Evolutionary conservation across 139 green algal genomes (phyloP).

Genomic region (Desmodesmus armatus): DNA sequence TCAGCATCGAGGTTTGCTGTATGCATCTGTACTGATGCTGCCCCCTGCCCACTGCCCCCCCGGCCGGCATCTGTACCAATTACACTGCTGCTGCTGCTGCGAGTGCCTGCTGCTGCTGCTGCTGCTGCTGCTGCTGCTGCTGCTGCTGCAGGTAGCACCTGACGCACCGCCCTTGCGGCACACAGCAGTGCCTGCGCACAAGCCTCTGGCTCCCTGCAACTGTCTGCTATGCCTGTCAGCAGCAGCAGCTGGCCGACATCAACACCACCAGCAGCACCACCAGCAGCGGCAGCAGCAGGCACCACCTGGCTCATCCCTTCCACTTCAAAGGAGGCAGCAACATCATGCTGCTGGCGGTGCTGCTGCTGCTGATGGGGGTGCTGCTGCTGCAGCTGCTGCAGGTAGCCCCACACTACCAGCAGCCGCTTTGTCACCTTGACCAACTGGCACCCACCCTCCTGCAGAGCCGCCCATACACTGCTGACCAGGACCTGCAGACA

Average conservation of each 20-base stretch:
- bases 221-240: not conserved
- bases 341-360: constrained; percentile 44
- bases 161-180: not conserved
- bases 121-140: constrained; percentile 16
- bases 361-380: constrained; percentile 31
- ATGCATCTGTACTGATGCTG: too few species aligned
- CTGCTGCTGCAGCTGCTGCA: constrained; percentile 42
- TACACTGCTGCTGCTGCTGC: not conserved
- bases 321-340: constrained; percentile 60
- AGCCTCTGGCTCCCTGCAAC: too few species aligned
- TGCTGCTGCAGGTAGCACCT: not conserved
- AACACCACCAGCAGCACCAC: not conserved
- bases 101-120: constrained; percentile 6
- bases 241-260: not conserved
- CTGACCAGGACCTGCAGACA: not conserved
- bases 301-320: constrained; percentile 35
- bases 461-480: constrained; percentile 26
- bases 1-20: constrained; percentile 41
- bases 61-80: too few species aligned
- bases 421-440: constrained; percentile 43
- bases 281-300: constrained; percentile 2
- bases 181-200: too few species aligned
- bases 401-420: constrained; percentile 23
- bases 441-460: constrained; percentile 7
- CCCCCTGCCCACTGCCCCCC: too few species aligned